Conservation (phyloP, 2,329 filamentous ascomycete species). For the Aspergillus aculeatus region DNA sequence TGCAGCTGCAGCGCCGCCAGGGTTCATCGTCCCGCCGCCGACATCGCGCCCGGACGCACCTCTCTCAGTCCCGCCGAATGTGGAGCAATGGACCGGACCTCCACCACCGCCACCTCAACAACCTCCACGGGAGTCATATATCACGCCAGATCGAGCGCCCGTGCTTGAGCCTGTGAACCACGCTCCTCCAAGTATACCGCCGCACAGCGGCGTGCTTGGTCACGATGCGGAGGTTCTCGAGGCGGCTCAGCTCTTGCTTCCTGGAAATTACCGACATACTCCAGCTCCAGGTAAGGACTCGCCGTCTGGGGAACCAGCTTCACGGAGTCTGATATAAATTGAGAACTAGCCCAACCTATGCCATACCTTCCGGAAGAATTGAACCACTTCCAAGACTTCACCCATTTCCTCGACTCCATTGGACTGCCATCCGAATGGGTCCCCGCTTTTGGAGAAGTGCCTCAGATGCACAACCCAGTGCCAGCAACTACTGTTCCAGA, state of each 20-base stretch:
- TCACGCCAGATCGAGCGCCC: constrained; percentile 22
- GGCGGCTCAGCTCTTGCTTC: constrained; percentile 35
- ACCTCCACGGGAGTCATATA: constrained; percentile 26
- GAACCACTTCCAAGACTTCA: constrained; percentile 39
- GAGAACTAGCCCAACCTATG: constrained; percentile 25
- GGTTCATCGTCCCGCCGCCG: constrained; percentile 6
- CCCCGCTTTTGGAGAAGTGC: constrained; percentile 25
- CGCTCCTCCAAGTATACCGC: constrained; percentile 14
- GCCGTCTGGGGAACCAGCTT: not conserved
- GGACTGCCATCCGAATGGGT: constrained; percentile 37
- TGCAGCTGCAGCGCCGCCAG: too few relatives aligned
- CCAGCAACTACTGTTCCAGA: constrained; percentile 25
- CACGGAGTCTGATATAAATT: not conserved
- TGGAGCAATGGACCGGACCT: constrained; percentile 30
- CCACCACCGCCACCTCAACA: constrained; percentile 15
- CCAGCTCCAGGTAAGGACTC: constrained; percentile 11
- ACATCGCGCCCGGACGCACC: constrained; percentile 22
- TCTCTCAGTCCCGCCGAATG: constrained; percentile 21
- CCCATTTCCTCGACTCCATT: constrained; percentile 36
- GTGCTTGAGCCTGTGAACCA: constrained; percentile 20
- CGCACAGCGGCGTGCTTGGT: constrained; percentile 22
- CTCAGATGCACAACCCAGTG: constrained; percentile 26
- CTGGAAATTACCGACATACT: constrained; percentile 28
- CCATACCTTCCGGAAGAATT: constrained; percentile 34
- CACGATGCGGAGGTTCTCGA: constrained; percentile 42